phyloP scores from a whole-genome alignment of 2,329 filamentous ascomycete species.

The Bipolaris sorokiniana region DNA sequence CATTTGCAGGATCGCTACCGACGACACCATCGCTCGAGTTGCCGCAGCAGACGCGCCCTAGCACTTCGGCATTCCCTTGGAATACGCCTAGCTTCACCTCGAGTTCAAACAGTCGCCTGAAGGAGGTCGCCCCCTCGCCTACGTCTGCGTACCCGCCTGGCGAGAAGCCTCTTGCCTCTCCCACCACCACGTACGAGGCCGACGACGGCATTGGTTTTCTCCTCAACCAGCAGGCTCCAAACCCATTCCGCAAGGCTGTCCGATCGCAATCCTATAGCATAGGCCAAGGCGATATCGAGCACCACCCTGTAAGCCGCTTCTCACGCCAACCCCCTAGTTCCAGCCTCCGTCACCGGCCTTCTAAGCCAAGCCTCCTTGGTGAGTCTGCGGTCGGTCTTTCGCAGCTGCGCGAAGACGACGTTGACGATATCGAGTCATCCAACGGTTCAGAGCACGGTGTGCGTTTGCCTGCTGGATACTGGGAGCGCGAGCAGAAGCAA shows the following conservation, averaged over 20 bases:
- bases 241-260: slow-evolving; percentile 90
- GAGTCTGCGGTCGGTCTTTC: slow-evolving; percentile 53
- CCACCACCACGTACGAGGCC: slow-evolving; percentile 47
- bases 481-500: slow-evolving; percentile 42
- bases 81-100: slow-evolving; percentile 48
- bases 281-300: slow-evolving; percentile 74
- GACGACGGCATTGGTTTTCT: slow-evolving; percentile 56
- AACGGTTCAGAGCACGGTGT: slow-evolving; percentile 63
- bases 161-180: slow-evolving; percentile 35
- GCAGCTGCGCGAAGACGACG: slow-evolving; percentile 47
- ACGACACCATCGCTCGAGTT: slow-evolving; percentile 76
- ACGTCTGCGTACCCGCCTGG: slow-evolving; percentile 35
- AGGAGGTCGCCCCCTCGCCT: slow-evolving; percentile 45
- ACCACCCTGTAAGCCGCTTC: slow-evolving; percentile 53
- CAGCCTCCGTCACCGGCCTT: slow-evolving; percentile 75
- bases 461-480: slow-evolving; percentile 40
- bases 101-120: slow-evolving; percentile 32
- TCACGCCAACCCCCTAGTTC: slow-evolving; percentile 52
- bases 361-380: slow-evolving; percentile 76
- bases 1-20: slow-evolving; percentile 81
- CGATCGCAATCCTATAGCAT: slow-evolving; percentile 97
- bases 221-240: slow-evolving; percentile 65
- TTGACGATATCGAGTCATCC: slow-evolving; percentile 70
- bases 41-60: slow-evolving; percentile 49
- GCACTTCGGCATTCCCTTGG: slow-evolving; percentile 53